phyloP scores from a whole-genome alignment of 441 rosid species.

The Sinapis alba region DNA sequence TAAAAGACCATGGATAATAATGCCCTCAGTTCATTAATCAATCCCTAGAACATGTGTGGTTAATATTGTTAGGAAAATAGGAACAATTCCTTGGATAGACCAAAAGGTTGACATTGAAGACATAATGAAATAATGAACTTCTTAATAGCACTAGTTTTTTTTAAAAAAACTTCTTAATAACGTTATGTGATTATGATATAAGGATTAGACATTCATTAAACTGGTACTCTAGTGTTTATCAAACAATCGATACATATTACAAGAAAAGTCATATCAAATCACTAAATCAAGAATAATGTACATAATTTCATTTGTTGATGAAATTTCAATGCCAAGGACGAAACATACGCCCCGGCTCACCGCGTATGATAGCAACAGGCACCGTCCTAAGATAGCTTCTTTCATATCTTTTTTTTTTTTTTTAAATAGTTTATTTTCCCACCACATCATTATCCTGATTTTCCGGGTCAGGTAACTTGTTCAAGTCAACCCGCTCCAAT shows the following conservation, averaged over 20 bases:
- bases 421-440: not conserved
- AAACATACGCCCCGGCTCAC: not conserved
- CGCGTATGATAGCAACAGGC: slow-evolving; percentile 4
- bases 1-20: too few species aligned
- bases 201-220: not conserved
- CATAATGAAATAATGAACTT: not conserved
- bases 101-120: not conserved
- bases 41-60: not conserved
- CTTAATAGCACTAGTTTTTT: too few species aligned
- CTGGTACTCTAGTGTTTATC: not conserved
- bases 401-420: not conserved
- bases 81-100: not conserved
- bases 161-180: too few species aligned
- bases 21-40: not conserved
- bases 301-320: not conserved
- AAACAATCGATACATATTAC: not conserved
- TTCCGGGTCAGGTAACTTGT: slow-evolving; percentile 81
- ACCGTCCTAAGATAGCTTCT: not conserved
- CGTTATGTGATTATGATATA: not conserved
- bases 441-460: slow-evolving; percentile 42
- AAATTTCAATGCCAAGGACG: not conserved
- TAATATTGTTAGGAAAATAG: not conserved
- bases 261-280: not conserved
- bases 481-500: slow-evolving; percentile 59
- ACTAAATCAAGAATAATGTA: not conserved